These are phyloP conservation scores for Trichoderma reesei DNA, from an alignment of 495 filamentous ascomycete species.

Conservation along the genomic window DNA sequence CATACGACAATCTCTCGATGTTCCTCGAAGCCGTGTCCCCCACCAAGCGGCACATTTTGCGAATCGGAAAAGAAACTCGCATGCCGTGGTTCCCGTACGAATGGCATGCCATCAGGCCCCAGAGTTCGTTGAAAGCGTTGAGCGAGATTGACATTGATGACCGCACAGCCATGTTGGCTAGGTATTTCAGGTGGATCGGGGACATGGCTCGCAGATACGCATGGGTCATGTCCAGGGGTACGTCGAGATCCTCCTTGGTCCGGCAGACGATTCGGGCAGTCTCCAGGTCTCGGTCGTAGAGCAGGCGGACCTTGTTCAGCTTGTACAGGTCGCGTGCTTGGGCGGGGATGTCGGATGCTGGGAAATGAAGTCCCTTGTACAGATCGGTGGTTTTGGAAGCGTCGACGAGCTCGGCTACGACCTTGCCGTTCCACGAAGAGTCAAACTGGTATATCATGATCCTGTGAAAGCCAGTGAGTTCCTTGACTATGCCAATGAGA, in stretches of 20 bases:
- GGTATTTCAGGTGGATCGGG: constrained; percentile 80
- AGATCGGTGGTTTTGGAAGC: constrained; percentile 70
- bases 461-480: constrained; percentile 85
- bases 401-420: constrained; percentile 83
- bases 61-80: constrained; percentile 82
- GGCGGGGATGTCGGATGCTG: constrained; percentile 81
- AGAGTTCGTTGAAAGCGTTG: constrained; percentile 73
- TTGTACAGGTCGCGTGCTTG: constrained; percentile 77
- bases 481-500: constrained; percentile 70
- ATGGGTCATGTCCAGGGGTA: constrained; percentile 75
- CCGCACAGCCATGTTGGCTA: constrained; percentile 82
- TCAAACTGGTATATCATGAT: constrained; percentile 96
- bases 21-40: constrained; percentile 82
- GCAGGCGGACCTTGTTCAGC: constrained; percentile 66
- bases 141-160: constrained; percentile 94
- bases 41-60: constrained; percentile 89
- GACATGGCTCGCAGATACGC: constrained; percentile 85
- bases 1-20: constrained; percentile 82
- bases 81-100: constrained; percentile 68
- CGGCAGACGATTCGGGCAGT: constrained; percentile 78
- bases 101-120: constrained; percentile 87
- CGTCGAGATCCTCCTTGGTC: constrained; percentile 62
- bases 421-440: constrained; percentile 66
- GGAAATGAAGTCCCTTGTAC: constrained; percentile 85
- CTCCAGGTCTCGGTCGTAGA: constrained; percentile 68